Evolutionary conservation across 176 grass and related monocot genomes (phyloP), one percentile per base, ranked within the genome.

Genomic region (Phyllostachys edulis): DNA sequence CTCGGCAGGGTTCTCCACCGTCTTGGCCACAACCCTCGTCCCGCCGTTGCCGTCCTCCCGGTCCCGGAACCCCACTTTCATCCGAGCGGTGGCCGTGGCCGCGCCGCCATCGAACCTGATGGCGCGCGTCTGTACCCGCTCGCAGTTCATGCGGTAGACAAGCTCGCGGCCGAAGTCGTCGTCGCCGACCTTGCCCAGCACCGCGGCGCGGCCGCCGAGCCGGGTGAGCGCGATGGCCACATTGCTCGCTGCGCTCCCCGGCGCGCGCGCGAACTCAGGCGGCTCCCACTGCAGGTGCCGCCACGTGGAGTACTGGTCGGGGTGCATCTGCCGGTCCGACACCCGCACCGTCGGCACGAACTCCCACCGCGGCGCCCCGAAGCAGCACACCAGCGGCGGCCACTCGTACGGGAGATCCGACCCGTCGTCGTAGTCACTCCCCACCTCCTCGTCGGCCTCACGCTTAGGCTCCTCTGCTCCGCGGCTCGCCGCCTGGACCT

Each of bases 151-250:
- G 17, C 91, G 83, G 77, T 92, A 90, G 62, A 95, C 82, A 18
- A 98, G 81, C 40, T 95, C 93, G 69, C 77, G 81, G 39, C 96
- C 96, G 56, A 98, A 91, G 8, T 93, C 93, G 54, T 98, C 96
- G 56, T 87, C 83, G 16, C 96, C 96, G 11, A 98, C 89, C 89
- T 98, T 95, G 49, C 96, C 96, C 45, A 98, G 83, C 85, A 84
- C 89, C 44, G 87, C 91, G 23, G 85, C 92, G 42, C 89, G 89
- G 51, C 91, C 96, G 69, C 96, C 93, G 24, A 93, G 87, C 23
- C 93, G 81, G 60, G 71, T 69, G 87, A 87, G 89, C 39, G 91
- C 91, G 34, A 95, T 80, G 4, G 96, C 96, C 6, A 98, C 96
- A 64, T 98, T 95, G 87, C 87, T 92, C 1, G 85, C 84, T 0